Conservation (phyloP, 192 early-diverging fungal species). For the Backusella australiensis region DNA sequence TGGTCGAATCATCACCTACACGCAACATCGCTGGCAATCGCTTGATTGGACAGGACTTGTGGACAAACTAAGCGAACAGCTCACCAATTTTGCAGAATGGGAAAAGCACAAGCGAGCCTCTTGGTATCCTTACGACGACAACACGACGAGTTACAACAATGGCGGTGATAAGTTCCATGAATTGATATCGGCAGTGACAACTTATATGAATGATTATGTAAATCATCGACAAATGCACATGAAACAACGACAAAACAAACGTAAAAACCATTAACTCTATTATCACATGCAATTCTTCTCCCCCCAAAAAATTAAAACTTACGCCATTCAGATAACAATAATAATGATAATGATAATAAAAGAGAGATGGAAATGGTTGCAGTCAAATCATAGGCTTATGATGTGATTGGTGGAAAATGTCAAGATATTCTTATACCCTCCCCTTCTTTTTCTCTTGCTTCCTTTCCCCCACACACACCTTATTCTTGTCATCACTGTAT, state of each 20-base stretch:
- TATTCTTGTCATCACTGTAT: background rate
- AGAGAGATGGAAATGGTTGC: background rate
- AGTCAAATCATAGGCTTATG: background rate
- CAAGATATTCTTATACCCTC: background rate
- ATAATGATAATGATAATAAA: background rate
- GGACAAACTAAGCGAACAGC: conserved; percentile 21
- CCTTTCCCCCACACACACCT: background rate
- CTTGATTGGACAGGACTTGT: conserved; percentile 19
- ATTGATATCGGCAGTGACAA: conserved; percentile 13
- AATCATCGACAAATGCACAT: conserved; percentile 8
- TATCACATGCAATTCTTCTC: background rate
- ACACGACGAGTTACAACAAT: background rate
- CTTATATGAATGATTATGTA: conserved; percentile 21
- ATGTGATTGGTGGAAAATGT: background rate
- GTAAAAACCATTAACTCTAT: background rate
- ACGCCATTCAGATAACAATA: background rate
- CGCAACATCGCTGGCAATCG: conserved; percentile 6
- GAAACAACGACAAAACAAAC: conserved; percentile 2
- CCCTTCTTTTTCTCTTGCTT: background rate
- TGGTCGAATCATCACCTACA: background rate
- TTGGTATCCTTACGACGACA: conserved; percentile 17
- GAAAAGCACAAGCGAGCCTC: conserved; percentile 27
- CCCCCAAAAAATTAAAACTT: background rate
- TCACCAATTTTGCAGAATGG: conserved; percentile 29
- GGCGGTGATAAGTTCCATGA: conserved; percentile 21